These are phyloP conservation scores for Diphasiastrum complanatum DNA, from an alignment of 83 land plant genomes.

Conservation along the genomic window DNA sequence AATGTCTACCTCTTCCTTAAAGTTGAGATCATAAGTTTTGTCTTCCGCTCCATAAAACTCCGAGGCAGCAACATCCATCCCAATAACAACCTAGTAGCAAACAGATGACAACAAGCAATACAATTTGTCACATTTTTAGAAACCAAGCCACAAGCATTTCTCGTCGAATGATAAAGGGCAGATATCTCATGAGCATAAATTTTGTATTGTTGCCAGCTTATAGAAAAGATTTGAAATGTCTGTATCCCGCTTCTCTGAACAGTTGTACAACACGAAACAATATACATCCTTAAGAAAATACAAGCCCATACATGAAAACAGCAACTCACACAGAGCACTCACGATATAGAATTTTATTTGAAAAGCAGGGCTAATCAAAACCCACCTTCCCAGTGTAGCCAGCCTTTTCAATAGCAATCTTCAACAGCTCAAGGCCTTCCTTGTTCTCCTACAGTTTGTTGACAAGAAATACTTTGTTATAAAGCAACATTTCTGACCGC, in stretches of 20 bases:
- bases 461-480: too few relatives aligned
- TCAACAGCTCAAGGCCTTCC: constrained; percentile 93
- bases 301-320: too few relatives aligned
- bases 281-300: too few relatives aligned
- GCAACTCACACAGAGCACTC: too few relatives aligned
- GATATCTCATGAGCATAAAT: not conserved
- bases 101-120: not conserved
- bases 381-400: constrained; percentile 90
- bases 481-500: too few relatives aligned
- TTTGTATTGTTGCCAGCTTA: too few relatives aligned
- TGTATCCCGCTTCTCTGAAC: too few relatives aligned
- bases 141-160: not conserved
- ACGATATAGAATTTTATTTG: not conserved
- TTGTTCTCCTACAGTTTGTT: constrained; percentile 61
- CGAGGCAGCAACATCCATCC: constrained; percentile 99
- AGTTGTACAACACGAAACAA: too few relatives aligned
- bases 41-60: constrained; percentile 73
- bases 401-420: constrained; percentile 91
- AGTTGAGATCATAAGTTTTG: constrained; percentile 84
- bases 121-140: not conserved
- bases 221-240: too few relatives aligned
- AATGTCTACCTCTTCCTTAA: constrained; percentile 75
- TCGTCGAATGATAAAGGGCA: not conserved
- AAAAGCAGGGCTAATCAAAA: not conserved
- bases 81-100: constrained; percentile 77